A percentile compares a stretch with the other conserved stretches of the same genome.
These are phyloP conservation scores for Penicillium egyptiacum DNA, from an alignment of 495 filamentous ascomycete species.

Conservation along the genomic window DNA sequence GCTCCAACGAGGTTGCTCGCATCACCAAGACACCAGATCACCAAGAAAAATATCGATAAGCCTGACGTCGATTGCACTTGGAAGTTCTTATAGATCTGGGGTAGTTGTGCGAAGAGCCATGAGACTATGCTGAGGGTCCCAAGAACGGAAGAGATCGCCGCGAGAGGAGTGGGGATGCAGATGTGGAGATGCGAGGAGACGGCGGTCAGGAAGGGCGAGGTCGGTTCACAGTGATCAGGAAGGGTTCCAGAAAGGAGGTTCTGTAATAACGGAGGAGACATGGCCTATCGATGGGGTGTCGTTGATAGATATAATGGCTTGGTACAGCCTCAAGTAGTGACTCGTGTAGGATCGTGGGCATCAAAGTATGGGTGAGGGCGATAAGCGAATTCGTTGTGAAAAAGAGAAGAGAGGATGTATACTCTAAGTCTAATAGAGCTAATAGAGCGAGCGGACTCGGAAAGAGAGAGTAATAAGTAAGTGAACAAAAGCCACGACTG, in stretches of 20 bases:
- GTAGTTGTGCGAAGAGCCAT: conserved; percentile 77
- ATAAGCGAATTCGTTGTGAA: conserved; percentile 1
- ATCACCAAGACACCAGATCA: conserved; percentile 71
- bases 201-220: conserved; percentile 55
- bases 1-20: conserved; percentile 67
- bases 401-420: neutral
- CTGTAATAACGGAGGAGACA: conserved; percentile 37
- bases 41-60: conserved; percentile 65
- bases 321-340: neutral
- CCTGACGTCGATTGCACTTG: conserved; percentile 65
- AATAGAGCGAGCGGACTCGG: neutral
- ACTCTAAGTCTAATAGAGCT: conserved; percentile 1
- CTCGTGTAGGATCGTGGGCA: conserved; percentile 1
- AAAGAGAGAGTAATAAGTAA: neutral
- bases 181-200: conserved; percentile 63
- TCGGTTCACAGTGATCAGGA: conserved; percentile 64
- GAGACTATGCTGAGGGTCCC: conserved; percentile 65
- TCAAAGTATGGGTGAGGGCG: conserved; percentile 5
- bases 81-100: conserved; percentile 73
- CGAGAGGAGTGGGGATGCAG: conserved; percentile 66
- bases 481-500: neutral
- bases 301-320: neutral
- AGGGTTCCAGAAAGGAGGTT: conserved; percentile 35
- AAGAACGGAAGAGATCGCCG: conserved; percentile 63
- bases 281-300: conserved; percentile 12